A percentile compares a stretch with the other conserved stretches of the same genome.
Evolutionary conservation across 164 flowering plant genomes (phyloP).

Genomic region (Kingdonia uniflora): DNA sequence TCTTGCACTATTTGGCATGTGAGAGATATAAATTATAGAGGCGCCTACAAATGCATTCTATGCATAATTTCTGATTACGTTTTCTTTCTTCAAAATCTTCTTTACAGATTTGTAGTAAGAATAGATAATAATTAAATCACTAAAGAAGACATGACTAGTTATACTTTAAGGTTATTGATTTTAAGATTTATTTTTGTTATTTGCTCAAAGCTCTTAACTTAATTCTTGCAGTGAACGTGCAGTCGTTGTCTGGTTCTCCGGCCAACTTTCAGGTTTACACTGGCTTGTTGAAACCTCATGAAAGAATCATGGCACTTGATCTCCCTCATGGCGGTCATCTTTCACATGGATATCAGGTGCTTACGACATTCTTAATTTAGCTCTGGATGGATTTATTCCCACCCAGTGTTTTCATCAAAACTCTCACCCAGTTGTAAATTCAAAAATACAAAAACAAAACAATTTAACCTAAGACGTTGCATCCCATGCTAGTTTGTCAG

Average conservation of each 20-base stretch:
- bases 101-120: no score
- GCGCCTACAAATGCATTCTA: no score
- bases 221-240: conserved; percentile 76
- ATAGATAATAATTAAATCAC: background rate
- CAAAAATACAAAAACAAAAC: no score
- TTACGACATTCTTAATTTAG: conserved; percentile 1
- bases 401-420: no score
- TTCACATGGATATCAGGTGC: conserved; percentile 78
- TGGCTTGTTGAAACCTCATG: conserved; percentile 91
- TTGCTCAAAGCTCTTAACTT: background rate
- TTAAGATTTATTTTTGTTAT: no score
- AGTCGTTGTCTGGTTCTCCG: conserved; percentile 92
- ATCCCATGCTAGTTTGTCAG: no score
- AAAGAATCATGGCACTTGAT: conserved; percentile 98
- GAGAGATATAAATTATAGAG: conserved; percentile 43
- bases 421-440: no score
- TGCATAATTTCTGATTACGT: no score
- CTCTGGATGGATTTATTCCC: no score
- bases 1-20: background rate
- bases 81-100: no score
- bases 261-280: conserved; percentile 95
- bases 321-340: conserved; percentile 85
- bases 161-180: background rate
- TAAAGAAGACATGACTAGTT: background rate
- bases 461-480: no score